Evolutionary conservation across 805 yeast genomes (phyloP).

Genomic region (Candida argentea): DNA sequence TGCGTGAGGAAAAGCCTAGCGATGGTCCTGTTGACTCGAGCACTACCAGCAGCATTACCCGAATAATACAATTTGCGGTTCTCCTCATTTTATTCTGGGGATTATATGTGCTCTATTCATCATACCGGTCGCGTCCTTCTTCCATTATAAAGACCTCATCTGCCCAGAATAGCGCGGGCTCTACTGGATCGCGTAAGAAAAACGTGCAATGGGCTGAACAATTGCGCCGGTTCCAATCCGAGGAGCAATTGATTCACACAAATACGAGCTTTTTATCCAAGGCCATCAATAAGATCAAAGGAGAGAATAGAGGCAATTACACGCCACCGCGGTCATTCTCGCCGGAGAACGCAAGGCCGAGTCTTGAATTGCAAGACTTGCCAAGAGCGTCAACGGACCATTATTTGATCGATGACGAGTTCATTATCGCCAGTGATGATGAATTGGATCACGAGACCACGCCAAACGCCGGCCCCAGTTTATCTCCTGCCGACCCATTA

Average conservation of each 20-base stretch:
- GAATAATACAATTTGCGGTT: slow-evolving; percentile 31
- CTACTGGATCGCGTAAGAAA: slow-evolving; percentile 21
- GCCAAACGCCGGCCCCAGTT: too few species aligned
- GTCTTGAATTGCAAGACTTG: slow-evolving; percentile 29
- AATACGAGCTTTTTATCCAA: slow-evolving; percentile 28
- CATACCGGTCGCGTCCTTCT: slow-evolving; percentile 28
- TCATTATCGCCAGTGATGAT: slow-evolving; percentile 41
- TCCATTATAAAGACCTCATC: slow-evolving; percentile 30
- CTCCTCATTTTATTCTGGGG: slow-evolving; percentile 31
- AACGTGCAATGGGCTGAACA: slow-evolving; percentile 41
- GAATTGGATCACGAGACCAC: too few species aligned
- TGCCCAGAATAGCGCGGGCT: too few species aligned
- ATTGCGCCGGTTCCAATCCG: slow-evolving; percentile 22
- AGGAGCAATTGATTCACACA: slow-evolving; percentile 9
- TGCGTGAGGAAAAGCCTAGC: slow-evolving; percentile 4
- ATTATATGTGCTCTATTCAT: slow-evolving; percentile 24
- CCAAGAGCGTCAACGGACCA: too few species aligned
- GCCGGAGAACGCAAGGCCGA: slow-evolving; percentile 3
- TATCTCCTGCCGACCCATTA: too few species aligned
- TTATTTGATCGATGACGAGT: slow-evolving; percentile 30
- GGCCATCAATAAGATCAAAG: slow-evolving; percentile 22
- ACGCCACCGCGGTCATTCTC: slow-evolving; percentile 9
- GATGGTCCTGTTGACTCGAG: neutral
- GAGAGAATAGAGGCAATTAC: slow-evolving; percentile 18
- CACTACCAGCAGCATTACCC: slow-evolving; percentile 17